These are phyloP conservation scores for Cladosporium sp. DNA, from an alignment of 2,329 filamentous ascomycete genomes.

Conservation along the genomic window DNA sequence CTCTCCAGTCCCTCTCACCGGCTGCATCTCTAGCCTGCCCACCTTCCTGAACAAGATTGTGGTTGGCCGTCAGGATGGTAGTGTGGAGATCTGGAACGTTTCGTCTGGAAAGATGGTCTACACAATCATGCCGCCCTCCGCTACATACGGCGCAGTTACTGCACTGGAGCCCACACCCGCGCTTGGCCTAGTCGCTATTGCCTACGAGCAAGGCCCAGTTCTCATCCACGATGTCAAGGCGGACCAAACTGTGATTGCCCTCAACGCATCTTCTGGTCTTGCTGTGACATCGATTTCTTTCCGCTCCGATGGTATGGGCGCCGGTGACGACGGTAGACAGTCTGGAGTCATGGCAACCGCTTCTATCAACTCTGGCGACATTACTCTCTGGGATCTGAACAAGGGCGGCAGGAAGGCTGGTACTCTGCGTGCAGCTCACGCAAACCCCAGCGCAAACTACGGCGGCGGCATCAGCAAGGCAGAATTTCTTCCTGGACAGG, in stretches of 20 bases:
- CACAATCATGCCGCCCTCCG: conserved; percentile 72
- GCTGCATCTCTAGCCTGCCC: conserved; percentile 79
- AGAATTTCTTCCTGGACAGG: conserved; percentile 84
- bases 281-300: conserved; percentile 82
- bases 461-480: conserved; percentile 78
- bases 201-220: conserved; percentile 74
- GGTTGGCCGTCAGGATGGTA: conserved; percentile 78
- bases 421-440: conserved; percentile 81
- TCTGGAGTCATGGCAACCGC: conserved; percentile 93
- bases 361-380: conserved; percentile 71
- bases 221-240: conserved; percentile 76
- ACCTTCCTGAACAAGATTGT: conserved; percentile 97
- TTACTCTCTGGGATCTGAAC: conserved; percentile 96
- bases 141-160: conserved; percentile 74
- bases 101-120: conserved; percentile 88
- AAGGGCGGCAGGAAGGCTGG: conserved; percentile 81
- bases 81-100: conserved; percentile 95
- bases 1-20: conserved; percentile 62
- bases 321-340: conserved; percentile 77
- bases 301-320: conserved; percentile 80
- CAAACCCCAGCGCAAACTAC: conserved; percentile 66
- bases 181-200: conserved; percentile 79
- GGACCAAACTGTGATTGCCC: conserved; percentile 63
- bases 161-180: conserved; percentile 80
- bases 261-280: conserved; percentile 53